phyloP scores from a whole-genome alignment of 805 yeast genomes.

The Pichia phayaonensis region DNA sequence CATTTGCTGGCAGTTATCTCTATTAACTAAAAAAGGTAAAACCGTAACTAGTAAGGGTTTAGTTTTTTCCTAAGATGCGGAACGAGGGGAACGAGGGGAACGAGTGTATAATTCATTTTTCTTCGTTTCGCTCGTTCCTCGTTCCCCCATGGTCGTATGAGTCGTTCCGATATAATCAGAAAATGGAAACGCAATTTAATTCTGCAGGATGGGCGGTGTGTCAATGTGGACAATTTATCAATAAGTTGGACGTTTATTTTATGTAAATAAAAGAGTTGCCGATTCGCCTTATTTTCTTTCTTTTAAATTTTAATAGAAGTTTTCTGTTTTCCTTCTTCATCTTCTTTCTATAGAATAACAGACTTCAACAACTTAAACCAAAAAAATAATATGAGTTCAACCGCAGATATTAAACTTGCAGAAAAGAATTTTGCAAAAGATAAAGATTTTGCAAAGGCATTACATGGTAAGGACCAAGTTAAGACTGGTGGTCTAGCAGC shows the following conservation, averaged over 20 bases:
- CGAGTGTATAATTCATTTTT: background rate
- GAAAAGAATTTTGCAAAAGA: slow-evolving; percentile 53
- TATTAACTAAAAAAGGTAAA: no score
- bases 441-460: slow-evolving; percentile 68
- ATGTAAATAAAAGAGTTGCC: background rate
- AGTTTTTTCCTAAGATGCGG: no score
- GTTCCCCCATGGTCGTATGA: background rate
- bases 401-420: slow-evolving; percentile 30
- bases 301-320: background rate
- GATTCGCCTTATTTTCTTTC: background rate
- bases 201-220: background rate
- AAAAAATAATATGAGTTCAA: slow-evolving; percentile 4
- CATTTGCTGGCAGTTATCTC: no score
- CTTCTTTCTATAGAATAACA: background rate
- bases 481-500: slow-evolving; percentile 69
- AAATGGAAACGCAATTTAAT: background rate
- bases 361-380: background rate
- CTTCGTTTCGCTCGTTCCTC: slow-evolving; percentile 2
- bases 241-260: background rate
- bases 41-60: no score
- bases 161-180: background rate
- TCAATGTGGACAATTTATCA: background rate
- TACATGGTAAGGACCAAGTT: slow-evolving; percentile 73
- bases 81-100: background rate
- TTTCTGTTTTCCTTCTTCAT: background rate